phyloP scores from a whole-genome alignment of 1,284 basidiomycete species.

The Ganoderma lingzhi region DNA sequence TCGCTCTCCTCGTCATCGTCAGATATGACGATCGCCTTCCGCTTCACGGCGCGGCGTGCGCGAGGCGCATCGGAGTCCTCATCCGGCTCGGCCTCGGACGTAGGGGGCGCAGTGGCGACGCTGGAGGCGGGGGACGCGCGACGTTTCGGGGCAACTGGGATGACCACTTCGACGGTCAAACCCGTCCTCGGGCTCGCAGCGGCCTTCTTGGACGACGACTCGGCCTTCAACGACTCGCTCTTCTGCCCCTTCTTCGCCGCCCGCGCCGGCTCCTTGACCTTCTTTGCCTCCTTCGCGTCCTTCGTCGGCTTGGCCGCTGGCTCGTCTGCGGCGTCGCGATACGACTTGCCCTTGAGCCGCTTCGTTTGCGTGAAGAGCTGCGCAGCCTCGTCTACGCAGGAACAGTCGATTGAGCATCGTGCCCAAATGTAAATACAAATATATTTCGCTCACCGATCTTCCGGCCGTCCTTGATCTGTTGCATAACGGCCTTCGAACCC shows the following conservation, averaged over 20 bases:
- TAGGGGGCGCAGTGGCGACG: constrained; percentile 33
- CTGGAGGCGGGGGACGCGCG: constrained; percentile 24
- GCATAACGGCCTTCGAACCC: constrained; percentile 66
- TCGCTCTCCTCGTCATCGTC: constrained; percentile 50
- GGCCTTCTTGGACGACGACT: constrained; percentile 39
- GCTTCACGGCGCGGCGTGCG: constrained; percentile 42
- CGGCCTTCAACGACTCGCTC: constrained; percentile 5
- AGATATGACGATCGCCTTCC: constrained; percentile 51
- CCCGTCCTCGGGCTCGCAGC: constrained; percentile 45
- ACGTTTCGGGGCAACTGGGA: constrained; percentile 40
- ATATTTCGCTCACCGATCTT: constrained; percentile 55
- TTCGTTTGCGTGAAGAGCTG: constrained; percentile 63
- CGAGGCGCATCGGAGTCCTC: constrained; percentile 44
- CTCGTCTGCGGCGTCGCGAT: constrained; percentile 61
- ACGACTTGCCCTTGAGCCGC: constrained; percentile 77
- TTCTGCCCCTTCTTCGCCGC: constrained; percentile 16
- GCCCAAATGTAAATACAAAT: background rate
- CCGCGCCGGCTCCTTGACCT: constrained; percentile 11
- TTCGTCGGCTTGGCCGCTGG: constrained; percentile 43
- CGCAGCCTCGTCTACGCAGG: constrained; percentile 51
- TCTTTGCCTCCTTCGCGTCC: constrained; percentile 8
- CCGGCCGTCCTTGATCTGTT: constrained; percentile 67
- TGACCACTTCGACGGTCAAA: constrained; percentile 61
- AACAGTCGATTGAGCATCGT: constrained; percentile 5
- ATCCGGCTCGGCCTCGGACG: constrained; percentile 45